Conservation (phyloP, 176 grass and related monocot species). For the Tillandsia leiboldiana region DNA sequence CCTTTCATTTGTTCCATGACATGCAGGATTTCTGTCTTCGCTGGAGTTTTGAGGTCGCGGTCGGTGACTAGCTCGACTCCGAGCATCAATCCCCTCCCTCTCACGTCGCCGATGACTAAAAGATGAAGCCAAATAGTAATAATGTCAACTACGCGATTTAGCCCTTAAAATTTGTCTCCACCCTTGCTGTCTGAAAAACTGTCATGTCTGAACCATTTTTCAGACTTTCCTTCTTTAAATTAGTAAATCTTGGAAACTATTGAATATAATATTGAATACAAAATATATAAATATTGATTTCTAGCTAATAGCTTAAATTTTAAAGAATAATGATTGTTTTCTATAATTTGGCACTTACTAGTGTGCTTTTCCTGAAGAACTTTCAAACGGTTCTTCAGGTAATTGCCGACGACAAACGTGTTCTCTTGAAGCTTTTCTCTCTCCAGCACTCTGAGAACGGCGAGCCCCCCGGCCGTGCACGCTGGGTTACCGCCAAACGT, state of each 20-base stretch:
- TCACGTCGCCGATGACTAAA: slow-evolving; percentile 87
- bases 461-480: slow-evolving; percentile 66
- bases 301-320: too few species aligned
- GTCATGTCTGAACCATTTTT: too few species aligned
- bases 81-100: slow-evolving; percentile 87
- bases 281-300: too few species aligned
- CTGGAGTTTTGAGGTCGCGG: slow-evolving; percentile 67
- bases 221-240: too few species aligned
- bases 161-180: too few species aligned
- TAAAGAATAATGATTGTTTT: too few species aligned
- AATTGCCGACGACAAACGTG: slow-evolving; percentile 55
- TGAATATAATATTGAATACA: too few species aligned
- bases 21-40: slow-evolving; percentile 58
- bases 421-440: slow-evolving; percentile 80
- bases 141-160: not conserved
- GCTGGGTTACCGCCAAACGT: slow-evolving; percentile 88
- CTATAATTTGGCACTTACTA: slow-evolving; percentile 21
- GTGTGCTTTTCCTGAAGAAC: slow-evolving; percentile 75
- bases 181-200: too few species aligned
- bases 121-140: not conserved
- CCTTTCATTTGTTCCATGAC: slow-evolving; percentile 94
- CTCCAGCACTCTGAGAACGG: slow-evolving; percentile 77
- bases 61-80: slow-evolving; percentile 87
- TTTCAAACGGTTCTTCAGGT: slow-evolving; percentile 67
- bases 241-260: too few species aligned